Evolutionary conservation across 2,329 filamentous ascomycete genomes (phyloP), one percentile per base, ranked within the genome.

Genomic region (Ophiostoma quercus): DNA sequence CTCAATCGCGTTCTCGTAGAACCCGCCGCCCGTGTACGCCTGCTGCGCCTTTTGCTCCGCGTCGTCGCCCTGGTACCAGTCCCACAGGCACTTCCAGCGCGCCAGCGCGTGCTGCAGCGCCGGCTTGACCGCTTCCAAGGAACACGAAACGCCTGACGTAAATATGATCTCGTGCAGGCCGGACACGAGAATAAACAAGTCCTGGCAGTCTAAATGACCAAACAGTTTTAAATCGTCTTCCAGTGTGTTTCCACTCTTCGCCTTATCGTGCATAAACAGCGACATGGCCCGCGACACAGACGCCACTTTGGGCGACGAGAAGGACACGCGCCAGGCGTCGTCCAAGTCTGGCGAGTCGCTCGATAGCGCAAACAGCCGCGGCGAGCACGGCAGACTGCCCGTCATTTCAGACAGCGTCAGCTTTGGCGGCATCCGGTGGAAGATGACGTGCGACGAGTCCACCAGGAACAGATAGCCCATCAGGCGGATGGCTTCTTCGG

Each of bases 371-470:
- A 57, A 57, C n/a, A 57, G 51, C 5, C 16, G 14, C n/a, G n/a
- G 51, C n/a, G 43, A 47, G 60, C 60, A 63, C 7, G 60, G 60
- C 29, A 63, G 60, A 2, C 57, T 63, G 29, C 57, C 57, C 25
- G 29, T 63, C 57, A 63, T 29, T 11, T 63, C 57, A 29, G 25
- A 7, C 5, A 63, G 32, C 1, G 57, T 63, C 25, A 63, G 29
- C 25, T 34, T 29, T 3, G 57, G 57, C 2, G 57, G 25, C 57
- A 34, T 63, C 5, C 57, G 25, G 57, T 63, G 57, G 57, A 63
- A 63, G 57, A 63, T 63, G 57, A 14, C 25, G 57, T 63, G 57
- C 32, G 57, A 63, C 25, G 57, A 63, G 57, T 63, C 57, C 2
- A 63, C 57, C 4, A 63, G 25, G 14, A 63, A 63, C 25, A 34